Base-by-base conservation (phyloP, 768 basidiomycete genomes). In the Podaxis pistillaris region DNA sequence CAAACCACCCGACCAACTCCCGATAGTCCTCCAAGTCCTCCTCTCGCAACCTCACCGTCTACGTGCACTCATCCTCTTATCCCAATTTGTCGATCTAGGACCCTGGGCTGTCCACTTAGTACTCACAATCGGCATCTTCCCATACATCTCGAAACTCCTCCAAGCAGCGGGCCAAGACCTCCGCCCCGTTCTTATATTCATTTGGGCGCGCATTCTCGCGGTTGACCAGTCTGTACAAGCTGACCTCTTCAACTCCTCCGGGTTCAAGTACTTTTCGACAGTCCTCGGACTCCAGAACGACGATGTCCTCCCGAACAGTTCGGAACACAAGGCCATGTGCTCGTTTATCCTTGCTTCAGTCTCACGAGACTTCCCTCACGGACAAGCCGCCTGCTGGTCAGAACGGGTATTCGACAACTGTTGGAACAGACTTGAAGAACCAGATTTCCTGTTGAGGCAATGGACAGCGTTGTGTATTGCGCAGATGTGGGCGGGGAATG, bases 81-180 rank as follows among this genome's bases (percentile, higher is more conserved):
- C 95, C 37, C 93, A 96, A 76, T 99, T 98, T 68, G 94, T 98
- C 68, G 97, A 99, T 72, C 85, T 99, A 6, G 97, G 97, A 0
- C 96, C 97, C 12, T 98, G 97, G 96, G 97, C 97, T 0, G 97
- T 98, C 53, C 91, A 97, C 67, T 86, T 98, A 13, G 95, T 96
- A 12, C 82, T 99, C 38, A 90, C 91, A 5, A 98, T 99, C 68
- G 97, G 97, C 12, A 98, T 98, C 70, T 98, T 98, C 79, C 96
- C 97, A 3, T 99, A 98, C 72, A 98, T 98, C 56, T 93, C 94
- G 61, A 96, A 97, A 70, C 84, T 99, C 4, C 83, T 99, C 6
- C 95, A 97, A 74, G 95, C 96, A 0, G 94, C 95, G 0, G 93
- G 95, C 1, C 88, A 89, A 66, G 96, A 98, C 68, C 83, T 98